These are phyloP conservation scores for Vaccinium vitisidaea DNA, from an alignment of 148 eudicot species.

Conservation along the genomic window DNA sequence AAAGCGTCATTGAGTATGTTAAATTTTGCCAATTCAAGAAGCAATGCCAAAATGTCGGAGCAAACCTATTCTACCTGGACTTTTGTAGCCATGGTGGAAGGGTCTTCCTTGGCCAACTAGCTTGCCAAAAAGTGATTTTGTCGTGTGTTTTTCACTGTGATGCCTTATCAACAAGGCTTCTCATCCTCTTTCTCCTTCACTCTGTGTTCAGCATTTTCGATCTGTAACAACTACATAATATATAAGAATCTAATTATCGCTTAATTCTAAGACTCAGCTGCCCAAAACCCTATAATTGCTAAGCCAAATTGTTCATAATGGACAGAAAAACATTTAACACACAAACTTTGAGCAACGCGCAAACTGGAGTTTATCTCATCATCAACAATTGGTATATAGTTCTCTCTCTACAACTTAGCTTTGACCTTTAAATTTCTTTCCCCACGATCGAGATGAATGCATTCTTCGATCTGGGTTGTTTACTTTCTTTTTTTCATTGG, in stretches of 20 bases:
- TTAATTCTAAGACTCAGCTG: not conserved
- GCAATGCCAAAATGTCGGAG: too few species aligned
- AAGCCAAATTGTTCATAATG: not conserved
- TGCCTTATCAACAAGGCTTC: too few species aligned
- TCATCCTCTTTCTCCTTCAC: too few species aligned
- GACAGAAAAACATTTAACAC: too few species aligned
- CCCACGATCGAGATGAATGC: not conserved
- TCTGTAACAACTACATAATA: not conserved
- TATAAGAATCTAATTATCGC: not conserved
- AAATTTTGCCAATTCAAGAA: too few species aligned
- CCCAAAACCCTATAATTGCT: not conserved
- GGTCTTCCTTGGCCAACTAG: too few species aligned
- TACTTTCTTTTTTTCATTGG: not conserved
- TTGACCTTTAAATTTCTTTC: not conserved
- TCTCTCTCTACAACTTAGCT: not conserved
- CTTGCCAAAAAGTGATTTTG: too few species aligned
- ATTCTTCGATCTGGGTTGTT: not conserved
- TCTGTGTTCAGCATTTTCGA: not conserved
- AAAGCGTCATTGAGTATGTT: too few species aligned
- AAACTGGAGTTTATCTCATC: conserved; percentile 18
- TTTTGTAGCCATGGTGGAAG: too few species aligned
- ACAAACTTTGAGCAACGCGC: too few species aligned
- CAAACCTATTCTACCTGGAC: too few species aligned
- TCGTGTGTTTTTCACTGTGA: too few species aligned
- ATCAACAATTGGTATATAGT: conserved; percentile 25